Conservation (phyloP, 108 stramenopile genomes). For the Aurantiochytrium sp. region DNA sequence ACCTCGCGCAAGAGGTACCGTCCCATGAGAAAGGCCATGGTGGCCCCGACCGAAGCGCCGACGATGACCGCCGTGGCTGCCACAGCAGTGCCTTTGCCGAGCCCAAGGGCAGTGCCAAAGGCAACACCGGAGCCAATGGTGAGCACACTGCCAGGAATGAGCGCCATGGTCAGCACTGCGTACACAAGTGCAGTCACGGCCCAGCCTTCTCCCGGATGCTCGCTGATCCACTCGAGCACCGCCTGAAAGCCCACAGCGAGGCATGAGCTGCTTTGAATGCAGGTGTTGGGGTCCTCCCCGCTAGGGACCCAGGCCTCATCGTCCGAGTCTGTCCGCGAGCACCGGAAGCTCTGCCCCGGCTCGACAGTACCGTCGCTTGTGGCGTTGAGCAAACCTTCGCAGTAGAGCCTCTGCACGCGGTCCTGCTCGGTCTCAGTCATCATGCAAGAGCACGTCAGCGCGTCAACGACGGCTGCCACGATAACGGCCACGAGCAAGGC, state of each 20-base stretch:
- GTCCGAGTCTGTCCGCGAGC: neutral
- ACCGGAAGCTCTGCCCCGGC: neutral
- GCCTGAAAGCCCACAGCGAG: neutral
- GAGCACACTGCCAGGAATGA: neutral
- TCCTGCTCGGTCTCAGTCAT: neutral
- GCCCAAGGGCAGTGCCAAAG: neutral
- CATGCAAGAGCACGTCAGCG: neutral
- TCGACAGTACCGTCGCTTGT: neutral
- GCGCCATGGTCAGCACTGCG: neutral
- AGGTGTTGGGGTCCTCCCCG: neutral
- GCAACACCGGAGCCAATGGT: neutral
- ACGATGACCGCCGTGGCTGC: neutral
- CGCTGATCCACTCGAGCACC: neutral
- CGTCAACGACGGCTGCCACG: neutral
- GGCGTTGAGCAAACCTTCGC: neutral
- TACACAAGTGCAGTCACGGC: neutral
- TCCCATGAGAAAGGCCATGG: neutral
- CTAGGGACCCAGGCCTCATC: neutral
- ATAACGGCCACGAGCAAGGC: neutral
- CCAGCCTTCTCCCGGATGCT: neutral
- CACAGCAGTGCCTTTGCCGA: neutral
- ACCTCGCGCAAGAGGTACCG: neutral
- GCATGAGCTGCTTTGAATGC: neutral
- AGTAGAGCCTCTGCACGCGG: neutral
- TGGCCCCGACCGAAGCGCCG: neutral